Base-by-base conservation (phyloP, 2,329 filamentous ascomycete species). In the Ophiocordyceps camponoti-floridani region DNA sequence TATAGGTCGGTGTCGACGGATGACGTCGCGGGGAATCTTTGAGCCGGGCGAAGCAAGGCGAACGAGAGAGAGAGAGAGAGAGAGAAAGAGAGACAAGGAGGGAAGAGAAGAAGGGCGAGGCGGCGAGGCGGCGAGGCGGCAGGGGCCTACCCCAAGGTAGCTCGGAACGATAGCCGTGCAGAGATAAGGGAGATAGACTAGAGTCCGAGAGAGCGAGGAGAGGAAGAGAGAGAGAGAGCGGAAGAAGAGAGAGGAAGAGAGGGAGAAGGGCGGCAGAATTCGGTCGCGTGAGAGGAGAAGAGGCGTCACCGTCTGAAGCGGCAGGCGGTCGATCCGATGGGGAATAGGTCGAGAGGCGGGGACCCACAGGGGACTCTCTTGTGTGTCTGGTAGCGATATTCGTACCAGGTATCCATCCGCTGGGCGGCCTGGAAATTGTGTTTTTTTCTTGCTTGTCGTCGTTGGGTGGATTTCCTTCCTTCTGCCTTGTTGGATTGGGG, bases 291-390 rank as follows among this genome's bases (percentile, higher is more conserved):
- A 38, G 12, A 14, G 31, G 31, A 35, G 12, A 37, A 19, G 33
- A 40, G 37, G 37, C 37, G 37, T 40, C 37, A 40, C 37, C 37
- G 37, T 40, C n/a, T 9, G 18, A 33, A 43, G 19, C 35, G 43
- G 43, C 26, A 44, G 43, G 43, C 43, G 43, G 43, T 44, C 43
- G 38, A 40, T 18, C 37, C n/a, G 37, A 40, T 40, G 37, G 37
- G 37, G 37, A 40, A 40, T 40, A 9, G 37, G 37, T 40, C n/a
- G 37, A 40, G 37, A 35, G 31, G 23, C 23, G 23, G 23, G 23
- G 23, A 23, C 5, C 23, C 23, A 35, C 12, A n/a, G 31, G 12
- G 31, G 31, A 35, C 31, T n/a, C 31, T n/a, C 31, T 35, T 35
- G 13, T 2, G 31, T 12, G 31, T n/a, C n/a, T 40, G 23, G 23